phyloP scores from a whole-genome alignment of 495 filamentous ascomycete species.

The Bryoglossum gracile region DNA sequence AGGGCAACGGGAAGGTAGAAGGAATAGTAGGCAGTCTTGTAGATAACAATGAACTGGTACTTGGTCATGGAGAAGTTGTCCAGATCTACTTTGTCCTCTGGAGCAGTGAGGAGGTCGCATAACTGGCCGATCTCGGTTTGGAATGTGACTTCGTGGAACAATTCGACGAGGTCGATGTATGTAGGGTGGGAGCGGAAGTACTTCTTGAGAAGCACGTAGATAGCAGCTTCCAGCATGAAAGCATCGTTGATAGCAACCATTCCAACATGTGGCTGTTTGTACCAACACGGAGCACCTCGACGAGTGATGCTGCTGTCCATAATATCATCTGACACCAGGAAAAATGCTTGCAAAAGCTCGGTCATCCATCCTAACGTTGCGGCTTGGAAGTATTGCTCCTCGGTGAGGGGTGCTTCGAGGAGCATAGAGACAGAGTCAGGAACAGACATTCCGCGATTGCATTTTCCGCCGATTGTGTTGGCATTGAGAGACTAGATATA shows the following conservation, averaged over 20 bases:
- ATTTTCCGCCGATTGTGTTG: slow-evolving; percentile 92
- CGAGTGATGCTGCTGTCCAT: slow-evolving; percentile 95
- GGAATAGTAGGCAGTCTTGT: slow-evolving; percentile 98
- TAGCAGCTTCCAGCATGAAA: slow-evolving; percentile 87
- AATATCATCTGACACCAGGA: slow-evolving; percentile 96
- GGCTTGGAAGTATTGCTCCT: slow-evolving; percentile 76
- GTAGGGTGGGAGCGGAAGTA: slow-evolving; percentile 76
- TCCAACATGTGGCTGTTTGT: slow-evolving; percentile 75
- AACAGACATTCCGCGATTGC: slow-evolving; percentile 97
- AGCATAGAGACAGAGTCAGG: slow-evolving; percentile 82
- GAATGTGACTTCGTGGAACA: slow-evolving; percentile 90
- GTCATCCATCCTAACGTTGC: slow-evolving; percentile 92
- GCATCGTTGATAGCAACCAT: slow-evolving; percentile 97
- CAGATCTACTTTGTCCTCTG: slow-evolving; percentile 85
- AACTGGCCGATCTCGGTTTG: slow-evolving; percentile 93
- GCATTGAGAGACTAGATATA: slow-evolving; percentile 58
- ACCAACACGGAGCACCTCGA: slow-evolving; percentile 93
- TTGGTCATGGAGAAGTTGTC: slow-evolving; percentile 91
- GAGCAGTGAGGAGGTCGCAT: slow-evolving; percentile 91
- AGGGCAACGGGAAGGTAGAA: slow-evolving; percentile 98
- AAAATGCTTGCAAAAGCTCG: slow-evolving; percentile 96
- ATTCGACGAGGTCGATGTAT: slow-evolving; percentile 85
- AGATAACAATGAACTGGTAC: slow-evolving; percentile 97
- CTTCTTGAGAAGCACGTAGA: slow-evolving; percentile 88
- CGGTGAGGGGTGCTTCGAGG: slow-evolving; percentile 58